Evolutionary conservation across 805 yeast species (phyloP), one percentile per base, ranked within the genome.

Genomic region (Saturnispora dispora): DNA sequence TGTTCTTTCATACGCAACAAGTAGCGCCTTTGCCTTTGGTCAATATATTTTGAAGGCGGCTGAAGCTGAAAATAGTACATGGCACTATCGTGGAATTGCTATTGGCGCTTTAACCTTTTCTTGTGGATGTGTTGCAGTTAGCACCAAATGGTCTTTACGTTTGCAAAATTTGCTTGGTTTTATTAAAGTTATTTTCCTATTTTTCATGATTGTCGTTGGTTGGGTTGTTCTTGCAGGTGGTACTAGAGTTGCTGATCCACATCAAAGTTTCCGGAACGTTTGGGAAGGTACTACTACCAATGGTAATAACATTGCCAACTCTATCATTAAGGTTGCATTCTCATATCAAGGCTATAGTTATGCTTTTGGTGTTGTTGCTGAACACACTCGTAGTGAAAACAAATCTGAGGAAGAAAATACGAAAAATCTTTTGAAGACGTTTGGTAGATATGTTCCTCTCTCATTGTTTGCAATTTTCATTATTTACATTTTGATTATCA

Each of bases 181-280:
- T 20, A 82, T 85, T 74, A 87, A 87, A 68, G 71, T 87, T 40
- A 80, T 74, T n/a, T 80, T 87, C 61, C 78, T 87, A 39, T 56
- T 81, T 8, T 77, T 87, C 63, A 84, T 87, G 53, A 72, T 84
- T 10, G 73, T 86, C 41, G 81, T 88, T 41, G 95, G 95, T 13
- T 85, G 89, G 87, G 90, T 84, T n/a, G 88, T 88, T 1, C 72
- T 87, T 37, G 88, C 83, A 49, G 91, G 90, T 25, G 82, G 85
- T 50, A 73, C 82, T 48, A 73, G 52, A 45, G 59, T 53, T 20
- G 42, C 52, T 17, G 55, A 58, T 47, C 58, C 56, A 23, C 54
- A 51, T 25, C 46, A 64, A 62, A 47, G 66, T 59, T 58, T 70
- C 68, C 42, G 63, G 44, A 57, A 72, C 67, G 44, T 68, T 58